phyloP scores from a whole-genome alignment of 371 early-diverging fungal species.

The Rhizopus stolonifer region DNA sequence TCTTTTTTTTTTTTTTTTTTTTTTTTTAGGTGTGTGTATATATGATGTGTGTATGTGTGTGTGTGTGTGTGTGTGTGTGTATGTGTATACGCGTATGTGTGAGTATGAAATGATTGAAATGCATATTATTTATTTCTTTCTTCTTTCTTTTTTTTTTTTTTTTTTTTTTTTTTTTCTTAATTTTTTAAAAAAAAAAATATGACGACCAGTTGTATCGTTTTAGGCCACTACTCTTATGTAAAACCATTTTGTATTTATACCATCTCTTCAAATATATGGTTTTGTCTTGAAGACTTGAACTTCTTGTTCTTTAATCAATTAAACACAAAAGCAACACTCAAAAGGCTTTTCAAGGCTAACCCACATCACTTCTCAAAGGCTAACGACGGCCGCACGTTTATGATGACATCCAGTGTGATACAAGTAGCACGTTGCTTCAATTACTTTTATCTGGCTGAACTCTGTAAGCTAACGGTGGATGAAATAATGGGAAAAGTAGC shows the following conservation, averaged over 20 bases:
- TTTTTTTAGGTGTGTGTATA: constrained; percentile 4
- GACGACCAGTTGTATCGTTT: constrained; percentile 5
- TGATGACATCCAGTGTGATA: constrained; percentile 19
- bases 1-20: constrained; percentile 18
- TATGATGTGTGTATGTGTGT: no score
- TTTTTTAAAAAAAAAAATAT: constrained; percentile 4
- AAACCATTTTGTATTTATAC: constrained; percentile 18
- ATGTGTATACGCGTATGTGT: constrained; percentile 1
- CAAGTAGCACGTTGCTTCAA: constrained; percentile 30
- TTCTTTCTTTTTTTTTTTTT: not conserved
- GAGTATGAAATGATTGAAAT: not conserved
- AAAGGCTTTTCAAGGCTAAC: constrained; percentile 12
- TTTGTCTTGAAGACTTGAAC: constrained; percentile 26
- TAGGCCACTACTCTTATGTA: constrained; percentile 18
- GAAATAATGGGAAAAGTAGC: constrained; percentile 31
- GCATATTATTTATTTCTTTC: constrained; percentile 8
- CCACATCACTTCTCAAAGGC: constrained; percentile 15
- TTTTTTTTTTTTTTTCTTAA: constrained; percentile 12
- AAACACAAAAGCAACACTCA: constrained; percentile 8
- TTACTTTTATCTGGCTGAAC: constrained; percentile 32
- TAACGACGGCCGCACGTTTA: constrained; percentile 13
- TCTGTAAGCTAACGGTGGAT: constrained; percentile 28
- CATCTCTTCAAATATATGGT: constrained; percentile 9
- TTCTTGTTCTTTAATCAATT: constrained; percentile 9
- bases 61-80: no score